Percentiles rank a stretch among this genome's conserved stretches.
These are phyloP conservation scores for Termitomyces sp. DNA, from an alignment of 768 basidiomycete genomes.

Conservation along the genomic window DNA sequence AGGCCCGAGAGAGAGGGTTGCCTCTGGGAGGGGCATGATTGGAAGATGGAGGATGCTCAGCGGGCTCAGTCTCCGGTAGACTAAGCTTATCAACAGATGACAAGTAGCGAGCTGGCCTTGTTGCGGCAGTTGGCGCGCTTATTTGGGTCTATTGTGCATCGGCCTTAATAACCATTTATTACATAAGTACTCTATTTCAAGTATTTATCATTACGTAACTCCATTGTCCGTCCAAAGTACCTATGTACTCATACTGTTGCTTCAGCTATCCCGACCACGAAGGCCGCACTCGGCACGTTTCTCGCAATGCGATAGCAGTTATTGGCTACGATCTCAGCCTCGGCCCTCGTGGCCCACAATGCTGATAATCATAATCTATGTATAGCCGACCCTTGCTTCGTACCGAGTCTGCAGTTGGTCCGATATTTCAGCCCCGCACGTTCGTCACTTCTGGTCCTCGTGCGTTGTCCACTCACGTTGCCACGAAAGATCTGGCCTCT, in stretches of 20 bases:
- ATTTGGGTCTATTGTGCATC: constrained; percentile 16
- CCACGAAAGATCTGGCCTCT: neutral
- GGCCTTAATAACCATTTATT: neutral
- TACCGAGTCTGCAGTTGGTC: neutral
- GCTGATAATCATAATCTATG: neutral
- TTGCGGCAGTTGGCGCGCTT: neutral
- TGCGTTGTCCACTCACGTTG: constrained; percentile 10
- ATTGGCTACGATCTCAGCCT: neutral
- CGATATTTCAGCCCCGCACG: constrained; percentile 9
- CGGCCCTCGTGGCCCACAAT: neutral
- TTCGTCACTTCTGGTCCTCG: constrained; percentile 13
- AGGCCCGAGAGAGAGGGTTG: constrained; percentile 56
- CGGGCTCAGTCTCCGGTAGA: no score
- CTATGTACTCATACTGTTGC: no score
- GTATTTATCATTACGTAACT: no score
- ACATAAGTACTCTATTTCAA: no score
- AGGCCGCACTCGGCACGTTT: neutral
- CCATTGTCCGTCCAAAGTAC: no score
- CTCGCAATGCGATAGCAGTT: neutral
- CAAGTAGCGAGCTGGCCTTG: neutral
- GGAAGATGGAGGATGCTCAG: neutral
- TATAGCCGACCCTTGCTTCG: neutral
- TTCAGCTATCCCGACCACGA: neutral
- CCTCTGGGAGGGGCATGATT: constrained; percentile 68
- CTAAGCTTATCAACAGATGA: no score